These are phyloP conservation scores for Laburnicola sp. DNA, from an alignment of 2,329 filamentous ascomycete species.

Conservation along the genomic window DNA sequence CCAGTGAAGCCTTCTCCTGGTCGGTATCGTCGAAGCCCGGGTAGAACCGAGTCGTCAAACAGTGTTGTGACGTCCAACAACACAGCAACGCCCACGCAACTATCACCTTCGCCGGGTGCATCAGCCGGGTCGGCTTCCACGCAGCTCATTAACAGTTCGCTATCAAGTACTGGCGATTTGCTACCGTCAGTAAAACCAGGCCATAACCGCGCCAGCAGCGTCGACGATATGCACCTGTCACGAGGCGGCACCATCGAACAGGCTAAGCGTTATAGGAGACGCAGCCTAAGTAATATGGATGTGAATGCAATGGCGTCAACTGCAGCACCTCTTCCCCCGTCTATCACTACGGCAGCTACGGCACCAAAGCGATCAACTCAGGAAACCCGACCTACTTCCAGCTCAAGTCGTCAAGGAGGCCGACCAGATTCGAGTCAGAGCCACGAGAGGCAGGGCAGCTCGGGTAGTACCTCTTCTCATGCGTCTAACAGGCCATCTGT, in stretches of 20 bases:
- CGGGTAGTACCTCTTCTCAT: slow-evolving; percentile 42
- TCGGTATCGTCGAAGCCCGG: slow-evolving; percentile 73
- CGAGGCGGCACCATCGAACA: slow-evolving; percentile 64
- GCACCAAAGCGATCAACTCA: slow-evolving; percentile 21
- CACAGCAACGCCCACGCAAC: slow-evolving; percentile 37
- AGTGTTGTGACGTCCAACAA: slow-evolving; percentile 34
- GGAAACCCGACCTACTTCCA: slow-evolving; percentile 34
- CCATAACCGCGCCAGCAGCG: slow-evolving; percentile 62
- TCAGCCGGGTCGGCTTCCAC: slow-evolving; percentile 56
- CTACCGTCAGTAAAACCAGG: slow-evolving; percentile 42
- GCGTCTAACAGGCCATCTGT: slow-evolving; percentile 41
- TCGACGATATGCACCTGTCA: slow-evolving; percentile 71
- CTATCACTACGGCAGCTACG: slow-evolving; percentile 16
- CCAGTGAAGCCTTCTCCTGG: slow-evolving; percentile 73
- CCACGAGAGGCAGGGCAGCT: slow-evolving; percentile 45
- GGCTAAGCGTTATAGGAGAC: slow-evolving; percentile 75
- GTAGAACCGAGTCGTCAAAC: slow-evolving; percentile 56
- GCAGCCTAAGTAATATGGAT: slow-evolving; percentile 74
- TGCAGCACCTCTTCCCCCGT: slow-evolving; percentile 19
- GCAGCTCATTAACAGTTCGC: slow-evolving; percentile 58
- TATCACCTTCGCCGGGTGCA: slow-evolving; percentile 32
- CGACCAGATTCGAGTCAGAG: slow-evolving; percentile 40
- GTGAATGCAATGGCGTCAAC: slow-evolving; percentile 30
- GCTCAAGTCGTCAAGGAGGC: slow-evolving; percentile 33
- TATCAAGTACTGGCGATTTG: slow-evolving; percentile 51